phyloP scores from a whole-genome alignment of 306 rosid species.

The Senna tora region DNA sequence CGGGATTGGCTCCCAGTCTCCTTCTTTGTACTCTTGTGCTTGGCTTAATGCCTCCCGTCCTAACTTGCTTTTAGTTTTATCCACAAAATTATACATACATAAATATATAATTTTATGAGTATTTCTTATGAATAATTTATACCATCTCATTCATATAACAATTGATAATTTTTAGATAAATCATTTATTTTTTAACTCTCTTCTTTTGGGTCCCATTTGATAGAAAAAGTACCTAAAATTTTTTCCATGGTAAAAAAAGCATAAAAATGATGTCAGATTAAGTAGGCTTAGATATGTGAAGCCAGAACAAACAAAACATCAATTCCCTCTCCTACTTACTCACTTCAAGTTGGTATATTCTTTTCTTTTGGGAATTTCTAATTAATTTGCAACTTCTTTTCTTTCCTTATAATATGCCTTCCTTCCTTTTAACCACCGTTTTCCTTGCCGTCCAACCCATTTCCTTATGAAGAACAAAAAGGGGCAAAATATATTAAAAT shows the following conservation, averaged over 20 bases:
- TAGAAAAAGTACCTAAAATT: no score
- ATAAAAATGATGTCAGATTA: neutral
- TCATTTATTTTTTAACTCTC: no score
- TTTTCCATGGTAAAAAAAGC: no score
- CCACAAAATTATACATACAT: conserved; percentile 13
- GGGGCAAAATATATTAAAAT: no score
- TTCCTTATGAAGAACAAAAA: no score
- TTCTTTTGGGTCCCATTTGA: no score
- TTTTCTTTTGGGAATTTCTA: conserved; percentile 9
- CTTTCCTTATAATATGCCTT: neutral
- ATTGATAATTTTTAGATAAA: no score
- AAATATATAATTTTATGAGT: no score
- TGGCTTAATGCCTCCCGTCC: conserved; percentile 18
- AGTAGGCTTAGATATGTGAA: no score
- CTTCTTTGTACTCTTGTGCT: neutral
- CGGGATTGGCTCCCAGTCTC: neutral
- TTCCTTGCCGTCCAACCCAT: conserved; percentile 35
- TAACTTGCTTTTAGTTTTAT: conserved; percentile 8
- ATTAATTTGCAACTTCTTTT: conserved; percentile 4
- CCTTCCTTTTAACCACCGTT: conserved; percentile 37
- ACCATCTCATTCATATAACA: no score
- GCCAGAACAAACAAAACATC: conserved; percentile 35
- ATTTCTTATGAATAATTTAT: no score
- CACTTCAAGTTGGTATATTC: conserved; percentile 24
- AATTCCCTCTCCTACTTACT: conserved; percentile 36